phyloP scores from a whole-genome alignment of 345 rosid genomes.

The Syzygium oleosum region DNA sequence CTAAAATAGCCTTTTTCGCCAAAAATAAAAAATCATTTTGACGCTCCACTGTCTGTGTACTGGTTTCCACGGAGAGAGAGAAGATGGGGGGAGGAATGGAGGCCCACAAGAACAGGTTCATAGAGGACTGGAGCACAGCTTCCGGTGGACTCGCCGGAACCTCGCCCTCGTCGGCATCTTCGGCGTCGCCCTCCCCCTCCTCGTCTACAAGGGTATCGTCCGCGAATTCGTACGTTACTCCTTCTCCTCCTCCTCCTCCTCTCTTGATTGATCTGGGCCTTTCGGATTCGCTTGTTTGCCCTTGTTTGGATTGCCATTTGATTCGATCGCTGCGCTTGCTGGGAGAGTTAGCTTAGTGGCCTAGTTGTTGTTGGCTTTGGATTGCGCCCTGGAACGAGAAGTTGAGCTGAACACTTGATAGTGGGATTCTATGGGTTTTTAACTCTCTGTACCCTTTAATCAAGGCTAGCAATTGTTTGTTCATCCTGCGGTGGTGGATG shows the following conservation, averaged over 20 bases:
- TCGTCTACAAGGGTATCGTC: constrained; percentile 88
- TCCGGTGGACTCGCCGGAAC: constrained; percentile 94
- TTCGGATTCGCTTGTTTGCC: neutral
- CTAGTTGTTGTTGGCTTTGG: neutral
- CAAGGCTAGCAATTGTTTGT: neutral
- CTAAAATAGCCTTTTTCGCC: neutral
- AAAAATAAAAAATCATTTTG: accelerated
- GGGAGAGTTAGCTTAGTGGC: neutral
- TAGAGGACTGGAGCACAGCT: constrained; percentile 90
- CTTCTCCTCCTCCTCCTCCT: neutral
- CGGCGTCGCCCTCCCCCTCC: constrained; percentile 86
- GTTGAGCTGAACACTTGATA: neutral
- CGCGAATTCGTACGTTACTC: constrained; percentile 45
- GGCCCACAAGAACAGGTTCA: constrained; percentile 75
- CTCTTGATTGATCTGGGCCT: neutral
- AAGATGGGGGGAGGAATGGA: constrained; percentile 97
- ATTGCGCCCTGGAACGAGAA: neutral
- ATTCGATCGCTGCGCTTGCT: neutral
- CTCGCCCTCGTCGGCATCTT: constrained; percentile 74
- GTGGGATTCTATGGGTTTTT: neutral
- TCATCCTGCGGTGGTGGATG: neutral
- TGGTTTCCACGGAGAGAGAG: neutral
- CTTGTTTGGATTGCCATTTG: neutral
- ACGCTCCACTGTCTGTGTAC: too few relatives aligned
- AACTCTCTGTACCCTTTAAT: neutral